Conservation (phyloP, 2,329 filamentous ascomycete species). For the Paraphaeosphaeria sporulosa region DNA sequence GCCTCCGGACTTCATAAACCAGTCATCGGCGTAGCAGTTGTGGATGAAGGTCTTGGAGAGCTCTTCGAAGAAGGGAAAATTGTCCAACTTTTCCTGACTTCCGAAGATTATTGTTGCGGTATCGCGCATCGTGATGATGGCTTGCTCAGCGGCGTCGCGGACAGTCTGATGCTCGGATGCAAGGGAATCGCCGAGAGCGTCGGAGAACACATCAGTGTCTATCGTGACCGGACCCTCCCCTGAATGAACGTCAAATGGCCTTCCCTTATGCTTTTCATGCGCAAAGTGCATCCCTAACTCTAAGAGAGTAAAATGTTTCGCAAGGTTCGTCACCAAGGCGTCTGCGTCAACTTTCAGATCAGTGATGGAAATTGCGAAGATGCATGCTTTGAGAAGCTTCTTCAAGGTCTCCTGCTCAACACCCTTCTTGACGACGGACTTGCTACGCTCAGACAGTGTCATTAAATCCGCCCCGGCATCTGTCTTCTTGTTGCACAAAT, state of each 20-base stretch:
- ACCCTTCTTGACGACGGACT: constrained; percentile 86
- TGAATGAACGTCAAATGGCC: constrained; percentile 81
- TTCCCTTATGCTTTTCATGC: constrained; percentile 76
- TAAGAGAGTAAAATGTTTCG: constrained; percentile 87
- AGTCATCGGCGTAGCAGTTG: constrained; percentile 96
- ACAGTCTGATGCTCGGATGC: constrained; percentile 84
- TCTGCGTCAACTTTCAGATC: constrained; percentile 81
- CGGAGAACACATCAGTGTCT: constrained; percentile 84
- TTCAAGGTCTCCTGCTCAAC: constrained; percentile 83
- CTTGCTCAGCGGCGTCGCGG: constrained; percentile 80
- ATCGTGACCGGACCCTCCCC: constrained; percentile 89
- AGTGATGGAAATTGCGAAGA: constrained; percentile 83
- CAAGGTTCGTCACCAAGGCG: constrained; percentile 78
- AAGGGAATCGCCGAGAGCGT: constrained; percentile 88
- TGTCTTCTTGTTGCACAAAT: constrained; percentile 76
- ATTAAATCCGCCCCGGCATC: constrained; percentile 75
- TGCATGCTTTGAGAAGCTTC: constrained; percentile 86
- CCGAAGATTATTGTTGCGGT: constrained; percentile 82
- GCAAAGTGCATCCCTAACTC: constrained; percentile 88
- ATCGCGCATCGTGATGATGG: constrained; percentile 79
- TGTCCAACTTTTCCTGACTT: constrained; percentile 72
- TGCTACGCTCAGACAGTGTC: constrained; percentile 77
- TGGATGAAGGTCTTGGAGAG: constrained; percentile 88
- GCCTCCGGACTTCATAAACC: constrained; percentile 96
- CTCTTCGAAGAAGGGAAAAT: constrained; percentile 83